phyloP scores from a whole-genome alignment of 2,329 filamentous ascomycete species.

The Talaromyces sp. region DNA sequence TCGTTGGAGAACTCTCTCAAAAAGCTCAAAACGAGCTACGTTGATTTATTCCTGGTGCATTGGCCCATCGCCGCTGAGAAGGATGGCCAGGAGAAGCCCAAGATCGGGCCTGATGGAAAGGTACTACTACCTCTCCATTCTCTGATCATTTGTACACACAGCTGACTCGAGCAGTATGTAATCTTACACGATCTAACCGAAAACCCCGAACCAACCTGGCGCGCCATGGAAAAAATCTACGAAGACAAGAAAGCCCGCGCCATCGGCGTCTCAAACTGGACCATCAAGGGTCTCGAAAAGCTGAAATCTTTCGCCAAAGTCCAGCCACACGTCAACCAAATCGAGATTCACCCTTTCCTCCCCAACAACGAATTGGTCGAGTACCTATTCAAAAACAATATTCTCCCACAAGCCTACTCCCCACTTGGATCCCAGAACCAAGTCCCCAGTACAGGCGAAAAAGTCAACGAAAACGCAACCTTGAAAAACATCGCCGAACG shows the following conservation, averaged over 20 bases:
- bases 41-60: constrained; percentile 65
- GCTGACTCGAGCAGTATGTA: constrained; percentile 45
- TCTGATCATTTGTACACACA: neutral
- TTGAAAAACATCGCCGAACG: constrained; percentile 59
- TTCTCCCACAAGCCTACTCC: constrained; percentile 44
- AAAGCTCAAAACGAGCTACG: constrained; percentile 66
- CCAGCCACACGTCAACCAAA: constrained; percentile 44
- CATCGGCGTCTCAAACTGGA: constrained; percentile 78
- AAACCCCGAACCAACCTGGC: constrained; percentile 62
- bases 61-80: constrained; percentile 53
- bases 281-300: constrained; percentile 48
- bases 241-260: constrained; percentile 60
- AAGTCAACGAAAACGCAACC: constrained; percentile 57
- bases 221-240: constrained; percentile 62
- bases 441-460: constrained; percentile 66
- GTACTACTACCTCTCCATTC: constrained; percentile 26
- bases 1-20: constrained; percentile 59
- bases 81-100: constrained; percentile 46
- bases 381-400: constrained; percentile 42
- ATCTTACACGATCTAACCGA: constrained; percentile 64
- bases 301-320: constrained; percentile 45
- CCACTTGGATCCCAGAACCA: constrained; percentile 64
- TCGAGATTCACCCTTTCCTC: constrained; percentile 49
- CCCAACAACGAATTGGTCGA: constrained; percentile 43
- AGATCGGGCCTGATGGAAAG: constrained; percentile 52